Base-by-base conservation (phyloP, 2,329 filamentous ascomycete genomes). In the Westerdykella sp. region DNA sequence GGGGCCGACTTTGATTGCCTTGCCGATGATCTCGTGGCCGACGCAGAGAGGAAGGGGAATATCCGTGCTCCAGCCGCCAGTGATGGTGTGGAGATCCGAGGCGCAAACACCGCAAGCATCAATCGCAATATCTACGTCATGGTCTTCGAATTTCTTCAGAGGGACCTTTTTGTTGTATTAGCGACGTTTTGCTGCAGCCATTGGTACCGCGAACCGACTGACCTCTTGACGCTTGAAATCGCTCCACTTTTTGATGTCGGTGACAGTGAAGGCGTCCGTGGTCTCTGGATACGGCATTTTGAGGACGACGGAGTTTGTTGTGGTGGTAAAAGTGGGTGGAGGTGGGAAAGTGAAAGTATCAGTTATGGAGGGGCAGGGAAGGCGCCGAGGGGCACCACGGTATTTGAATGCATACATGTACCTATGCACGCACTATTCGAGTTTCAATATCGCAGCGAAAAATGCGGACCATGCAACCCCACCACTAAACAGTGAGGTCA, bases 61-160 rank as follows among this genome's bases (percentile, higher is more conserved):
- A 51, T 80, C 78, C 30, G 69, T 72, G 45, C 79, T 81, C 83
- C 83, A 86, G 48, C 83, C 81, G 42, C 73, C 73, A 43, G 59
- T 68, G 55, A 73, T 73, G 50, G 67, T 74, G 62, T 74, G 72
- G 23, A 74, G 59, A 49, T 74, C 72, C 34, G 67, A 70, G 40
- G 68, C 71, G 62, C 73, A 76, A 43, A 76, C 73, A 59, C 66
- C 66, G 49, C 65, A 68, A 15, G 54, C 83, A 53, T 89, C 82
- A 58, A 95, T 84, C 73, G 90, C 85, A 69, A 95, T 80, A 64
- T 95, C 88, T 57, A 95, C 80, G 63, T 95, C 88, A 68, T 87
- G 78, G 64, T 90, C 86, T 52, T 84, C 87, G 64, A 94, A 94
- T 14, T 85, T 85, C 73, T 94, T 93, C 45, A 90, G 81, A 55